Evolutionary conservation across 2,329 filamentous ascomycete genomes (phyloP).

Genomic region (Metarhizium humberi): DNA sequence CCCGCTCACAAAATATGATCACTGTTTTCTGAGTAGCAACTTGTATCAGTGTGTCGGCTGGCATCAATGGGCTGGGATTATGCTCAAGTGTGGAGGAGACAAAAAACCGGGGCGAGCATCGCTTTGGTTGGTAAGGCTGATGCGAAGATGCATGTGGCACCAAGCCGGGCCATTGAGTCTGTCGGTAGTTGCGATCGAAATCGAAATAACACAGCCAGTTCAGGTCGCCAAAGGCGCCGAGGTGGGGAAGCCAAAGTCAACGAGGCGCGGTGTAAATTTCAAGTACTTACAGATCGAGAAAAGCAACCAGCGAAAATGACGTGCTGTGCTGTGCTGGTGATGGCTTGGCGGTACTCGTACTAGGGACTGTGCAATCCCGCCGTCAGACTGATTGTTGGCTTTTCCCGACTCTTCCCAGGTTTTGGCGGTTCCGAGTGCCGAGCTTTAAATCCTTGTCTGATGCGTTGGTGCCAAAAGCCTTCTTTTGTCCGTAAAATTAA

Average conservation of each 20-base stretch:
- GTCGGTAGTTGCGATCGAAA: background rate
- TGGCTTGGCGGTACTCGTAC: background rate
- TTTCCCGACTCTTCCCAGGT: background rate
- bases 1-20: background rate
- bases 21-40: background rate
- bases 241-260: background rate
- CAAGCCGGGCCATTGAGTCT: background rate
- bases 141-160: background rate
- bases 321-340: background rate
- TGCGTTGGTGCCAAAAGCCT: background rate
- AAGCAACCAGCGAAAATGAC: background rate
- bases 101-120: background rate
- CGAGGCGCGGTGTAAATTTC: background rate
- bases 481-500: background rate
- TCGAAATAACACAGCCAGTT: background rate
- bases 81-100: conserved; percentile 1
- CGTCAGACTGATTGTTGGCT: too few species aligned
- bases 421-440: background rate
- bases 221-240: background rate
- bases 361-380: background rate
- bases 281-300: background rate
- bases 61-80: background rate
- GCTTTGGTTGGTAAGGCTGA: conserved; percentile 1
- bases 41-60: background rate
- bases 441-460: background rate